phyloP scores from a whole-genome alignment of 2,329 filamentous ascomycete genomes.

The Fonsecaea pedrosoi region DNA sequence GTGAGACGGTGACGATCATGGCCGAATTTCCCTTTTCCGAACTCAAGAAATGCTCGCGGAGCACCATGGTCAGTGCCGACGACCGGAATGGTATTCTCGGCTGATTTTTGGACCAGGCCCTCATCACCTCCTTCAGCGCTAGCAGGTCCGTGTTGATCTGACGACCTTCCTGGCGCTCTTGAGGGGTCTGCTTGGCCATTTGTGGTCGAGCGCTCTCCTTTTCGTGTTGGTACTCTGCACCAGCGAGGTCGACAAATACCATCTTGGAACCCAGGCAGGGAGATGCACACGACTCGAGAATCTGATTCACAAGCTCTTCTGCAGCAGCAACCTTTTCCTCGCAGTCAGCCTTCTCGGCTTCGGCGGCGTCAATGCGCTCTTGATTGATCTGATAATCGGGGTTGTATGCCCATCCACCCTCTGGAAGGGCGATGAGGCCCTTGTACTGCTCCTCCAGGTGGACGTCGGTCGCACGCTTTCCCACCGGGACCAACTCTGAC shows the following conservation, averaged over 20 bases:
- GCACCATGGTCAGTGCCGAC: slow-evolving; percentile 53
- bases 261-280: slow-evolving; percentile 51
- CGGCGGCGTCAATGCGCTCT: slow-evolving; percentile 49
- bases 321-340: slow-evolving; percentile 47
- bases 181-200: slow-evolving; percentile 42
- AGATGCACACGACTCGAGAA: slow-evolving; percentile 40
- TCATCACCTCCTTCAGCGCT: slow-evolving; percentile 56
- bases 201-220: too few relatives aligned
- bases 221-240: slow-evolving; percentile 48
- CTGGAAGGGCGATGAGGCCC: slow-evolving; percentile 41
- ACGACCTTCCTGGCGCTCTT: slow-evolving; percentile 51
- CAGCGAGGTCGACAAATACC: slow-evolving; percentile 56
- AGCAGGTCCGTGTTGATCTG: slow-evolving; percentile 57
- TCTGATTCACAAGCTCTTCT: slow-evolving; percentile 43
- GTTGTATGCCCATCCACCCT: slow-evolving; percentile 47
- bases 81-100: slow-evolving; percentile 51
- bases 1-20: slow-evolving; percentile 52
- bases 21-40: slow-evolving; percentile 42
- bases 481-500: slow-evolving; percentile 55
- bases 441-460: slow-evolving; percentile 50
- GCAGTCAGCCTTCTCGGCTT: slow-evolving; percentile 48
- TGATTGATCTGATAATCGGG: slow-evolving; percentile 49
- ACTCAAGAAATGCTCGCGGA: slow-evolving; percentile 49
- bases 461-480: slow-evolving; percentile 52
- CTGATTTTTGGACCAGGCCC: slow-evolving; percentile 45